Evolutionary conservation across 2,329 filamentous ascomycete genomes (phyloP), one percentile per base, ranked within the genome.

Genomic region (Mycosphaerella arachidis): DNA sequence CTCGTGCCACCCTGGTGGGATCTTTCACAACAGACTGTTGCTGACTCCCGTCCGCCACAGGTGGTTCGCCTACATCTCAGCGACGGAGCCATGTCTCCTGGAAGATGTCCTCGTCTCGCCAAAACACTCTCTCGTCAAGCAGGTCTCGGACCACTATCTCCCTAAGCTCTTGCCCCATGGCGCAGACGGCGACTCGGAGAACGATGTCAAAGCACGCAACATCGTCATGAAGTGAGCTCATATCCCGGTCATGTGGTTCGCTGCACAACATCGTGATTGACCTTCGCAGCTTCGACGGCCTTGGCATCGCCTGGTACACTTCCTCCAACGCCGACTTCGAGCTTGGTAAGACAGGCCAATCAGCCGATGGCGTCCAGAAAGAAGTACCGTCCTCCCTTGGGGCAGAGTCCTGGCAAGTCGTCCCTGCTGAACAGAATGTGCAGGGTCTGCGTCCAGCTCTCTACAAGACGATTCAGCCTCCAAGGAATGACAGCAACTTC

Each of bases 11-110:
- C 40, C 51, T 52, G 30, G 40, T 55, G 53, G 53, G 33, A 45
- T 24, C n/a, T n/a, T n/a, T n/a, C n/a, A 40, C 20, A 37, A 6
- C 29, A 35, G 1, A 24, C 50, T 18, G n/a, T 10, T 33, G 50
- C 30, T 46, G 33, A 24, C 24, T 24, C 24, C 24, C 24, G 24
- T 24, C 24, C 5, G 33, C 18, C n/a, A 40, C 71, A 80, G 81
- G 35, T 84, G 81, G 81, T 83, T 84, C 64, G 81, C 81, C 20
- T 84, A 84, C 66, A 77, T 84, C 58, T 82, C 80, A 1, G 74
- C 76, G 0, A 75, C 72, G 0, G 82, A 84, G 71, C 78, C 79
- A 12, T 82, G 80, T 69, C 77, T 84, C 48, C 75, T 84, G 9
- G 79, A 81, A 58, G 82, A 84, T 66, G 81, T 83, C 48, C 76